Evolutionary conservation across 164 flowering plant genomes (phyloP).

Genomic region (Chloranthus sessilifolius): DNA sequence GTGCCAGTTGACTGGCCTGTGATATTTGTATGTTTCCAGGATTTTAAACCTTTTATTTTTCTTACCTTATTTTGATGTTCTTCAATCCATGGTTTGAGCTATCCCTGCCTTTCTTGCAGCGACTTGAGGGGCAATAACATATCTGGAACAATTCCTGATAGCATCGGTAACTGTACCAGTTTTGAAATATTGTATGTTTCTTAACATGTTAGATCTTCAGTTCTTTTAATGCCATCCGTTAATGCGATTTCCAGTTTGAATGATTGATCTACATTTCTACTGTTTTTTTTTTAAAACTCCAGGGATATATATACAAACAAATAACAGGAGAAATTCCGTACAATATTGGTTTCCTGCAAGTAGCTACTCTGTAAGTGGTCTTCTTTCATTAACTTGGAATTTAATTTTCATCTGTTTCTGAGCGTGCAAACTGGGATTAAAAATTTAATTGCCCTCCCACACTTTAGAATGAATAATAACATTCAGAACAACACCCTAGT

Average conservation of each 20-base stretch:
- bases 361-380: conserved; percentile 78
- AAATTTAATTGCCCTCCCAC: too few relatives aligned
- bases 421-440: too few relatives aligned
- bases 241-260: background rate
- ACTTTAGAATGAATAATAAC: too few relatives aligned
- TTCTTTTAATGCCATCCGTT: background rate
- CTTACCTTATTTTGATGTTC: too few relatives aligned
- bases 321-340: conserved; percentile 91
- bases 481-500: too few relatives aligned
- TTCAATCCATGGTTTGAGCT: too few relatives aligned
- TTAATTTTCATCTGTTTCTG: too few relatives aligned
- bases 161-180: conserved; percentile 93
- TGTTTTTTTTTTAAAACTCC: conserved; percentile 3
- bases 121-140: conserved; percentile 89
- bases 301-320: conserved; percentile 91
- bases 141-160: conserved; percentile 77
- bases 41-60: too few relatives aligned
- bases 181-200: conserved; percentile 75
- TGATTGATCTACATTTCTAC: background rate
- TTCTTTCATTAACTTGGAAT: too few relatives aligned
- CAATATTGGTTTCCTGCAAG: conserved; percentile 93
- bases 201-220: too few relatives aligned
- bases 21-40: conserved; percentile 98
- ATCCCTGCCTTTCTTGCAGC: conserved; percentile 28
- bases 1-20: conserved; percentile 92